Conservation (phyloP, 768 basidiomycete species). For the Leccinum barrowsii region DNA sequence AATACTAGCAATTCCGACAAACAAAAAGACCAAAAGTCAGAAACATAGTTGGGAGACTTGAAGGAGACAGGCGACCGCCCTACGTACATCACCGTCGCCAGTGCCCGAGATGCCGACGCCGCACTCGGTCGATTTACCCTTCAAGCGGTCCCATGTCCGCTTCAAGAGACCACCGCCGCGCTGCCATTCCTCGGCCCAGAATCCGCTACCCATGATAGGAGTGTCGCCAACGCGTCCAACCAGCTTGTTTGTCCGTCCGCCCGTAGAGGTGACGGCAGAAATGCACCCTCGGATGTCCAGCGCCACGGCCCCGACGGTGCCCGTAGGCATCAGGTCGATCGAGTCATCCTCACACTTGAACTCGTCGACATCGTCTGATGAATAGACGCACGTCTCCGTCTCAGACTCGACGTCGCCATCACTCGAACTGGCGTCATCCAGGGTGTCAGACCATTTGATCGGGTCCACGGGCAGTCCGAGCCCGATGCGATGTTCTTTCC, state of each 20-base stretch:
- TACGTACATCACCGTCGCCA: conserved; percentile 85
- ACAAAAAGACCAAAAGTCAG: neutral
- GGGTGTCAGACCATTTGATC: conserved; percentile 31
- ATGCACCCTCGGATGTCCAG: conserved; percentile 74
- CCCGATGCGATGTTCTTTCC: conserved; percentile 73
- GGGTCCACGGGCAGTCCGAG: conserved; percentile 72
- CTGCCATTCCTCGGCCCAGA: conserved; percentile 82
- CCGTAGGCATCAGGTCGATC: conserved; percentile 63
- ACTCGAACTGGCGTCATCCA: neutral
- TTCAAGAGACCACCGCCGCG: conserved; percentile 30
- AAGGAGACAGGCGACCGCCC: conserved; percentile 19
- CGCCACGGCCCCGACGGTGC: conserved; percentile 84
- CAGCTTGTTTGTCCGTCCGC: conserved; percentile 80
- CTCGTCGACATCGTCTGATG: conserved; percentile 3
- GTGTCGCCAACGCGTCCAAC: conserved; percentile 84
- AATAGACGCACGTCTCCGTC: conserved; percentile 17
- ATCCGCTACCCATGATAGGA: conserved; percentile 72
- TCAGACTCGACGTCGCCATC: conserved; percentile 8
- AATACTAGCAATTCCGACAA: conserved; percentile 48
- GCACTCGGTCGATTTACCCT: conserved; percentile 29
- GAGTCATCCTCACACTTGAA: conserved; percentile 13
- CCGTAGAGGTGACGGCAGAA: conserved; percentile 71
- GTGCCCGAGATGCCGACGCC: conserved; percentile 81
- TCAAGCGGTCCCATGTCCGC: conserved; percentile 39
- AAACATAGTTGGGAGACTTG: neutral